Conservation (phyloP, 2,329 filamentous ascomycete genomes). For the Berkeleyomyces rouxiae region DNA sequence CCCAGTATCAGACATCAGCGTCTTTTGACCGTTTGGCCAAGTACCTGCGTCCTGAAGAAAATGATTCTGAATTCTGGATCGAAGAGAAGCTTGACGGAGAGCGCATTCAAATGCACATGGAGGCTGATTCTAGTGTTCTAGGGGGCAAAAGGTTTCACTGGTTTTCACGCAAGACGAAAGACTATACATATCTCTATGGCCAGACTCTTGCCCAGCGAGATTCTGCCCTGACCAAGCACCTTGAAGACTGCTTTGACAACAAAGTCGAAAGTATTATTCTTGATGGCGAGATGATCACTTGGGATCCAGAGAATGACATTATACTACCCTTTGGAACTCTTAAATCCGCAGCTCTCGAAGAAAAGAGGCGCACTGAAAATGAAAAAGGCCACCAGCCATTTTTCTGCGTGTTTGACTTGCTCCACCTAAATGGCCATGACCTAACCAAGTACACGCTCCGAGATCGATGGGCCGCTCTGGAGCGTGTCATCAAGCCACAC, state of each 20-base stretch:
- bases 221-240: constrained; percentile 62
- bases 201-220: constrained; percentile 55
- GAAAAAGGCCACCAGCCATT: constrained; percentile 47
- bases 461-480: constrained; percentile 60
- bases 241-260: constrained; percentile 58
- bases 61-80: constrained; percentile 77
- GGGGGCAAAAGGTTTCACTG: constrained; percentile 66
- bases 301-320: constrained; percentile 73
- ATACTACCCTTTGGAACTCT: constrained; percentile 83
- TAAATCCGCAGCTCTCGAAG: constrained; percentile 73
- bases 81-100: constrained; percentile 97
- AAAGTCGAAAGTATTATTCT: constrained; percentile 76
- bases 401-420: constrained; percentile 77
- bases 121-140: constrained; percentile 45
- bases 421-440: constrained; percentile 68
- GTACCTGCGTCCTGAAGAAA: constrained; percentile 45
- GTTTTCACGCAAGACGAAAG: constrained; percentile 91
- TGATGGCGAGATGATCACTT: constrained; percentile 97
- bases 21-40: constrained; percentile 63
- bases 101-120: constrained; percentile 91
- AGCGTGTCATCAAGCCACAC: constrained; percentile 4
- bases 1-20: constrained; percentile 72
- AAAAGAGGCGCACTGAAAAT: constrained; percentile 47
- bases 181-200: constrained; percentile 91
- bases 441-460: constrained; percentile 69